Evolutionary conservation across 768 basidiomycete species (phyloP).

Genomic region (Leccinellum albellum): DNA sequence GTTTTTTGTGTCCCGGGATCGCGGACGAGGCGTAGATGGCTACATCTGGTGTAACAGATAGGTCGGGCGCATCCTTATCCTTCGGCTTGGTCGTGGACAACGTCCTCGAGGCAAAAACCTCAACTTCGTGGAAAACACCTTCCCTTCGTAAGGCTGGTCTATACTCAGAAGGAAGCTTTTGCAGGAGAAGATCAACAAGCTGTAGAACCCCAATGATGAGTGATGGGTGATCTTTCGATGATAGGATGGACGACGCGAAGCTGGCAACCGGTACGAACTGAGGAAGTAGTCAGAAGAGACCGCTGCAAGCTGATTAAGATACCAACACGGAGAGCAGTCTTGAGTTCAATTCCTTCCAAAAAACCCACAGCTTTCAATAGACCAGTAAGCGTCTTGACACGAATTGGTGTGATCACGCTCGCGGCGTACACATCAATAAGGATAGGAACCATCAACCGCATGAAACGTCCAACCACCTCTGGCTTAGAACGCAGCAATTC

Average conservation of each 20-base stretch:
- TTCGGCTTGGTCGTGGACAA: slow-evolving; percentile 55
- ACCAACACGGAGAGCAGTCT: slow-evolving; percentile 72
- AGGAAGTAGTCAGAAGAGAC: slow-evolving; percentile 8
- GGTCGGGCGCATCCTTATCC: slow-evolving; percentile 35
- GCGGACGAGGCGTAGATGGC: slow-evolving; percentile 40
- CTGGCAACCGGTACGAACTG: slow-evolving; percentile 93
- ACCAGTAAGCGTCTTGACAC: slow-evolving; percentile 85
- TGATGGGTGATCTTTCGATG: slow-evolving; percentile 84
- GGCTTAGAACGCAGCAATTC: slow-evolving; percentile 73
- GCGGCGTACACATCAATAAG: slow-evolving; percentile 99
- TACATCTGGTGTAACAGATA: slow-evolving; percentile 35
- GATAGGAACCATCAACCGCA: slow-evolving; percentile 87
- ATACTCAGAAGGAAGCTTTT: slow-evolving; percentile 81
- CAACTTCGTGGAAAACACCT: slow-evolving; percentile 95
- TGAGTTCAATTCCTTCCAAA: slow-evolving; percentile 71
- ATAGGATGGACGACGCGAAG: slow-evolving; percentile 91
- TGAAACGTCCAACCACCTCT: slow-evolving; percentile 77
- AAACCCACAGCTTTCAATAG: slow-evolving; percentile 91
- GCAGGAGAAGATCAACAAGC: slow-evolving; percentile 85
- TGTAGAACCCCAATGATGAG: slow-evolving; percentile 88
- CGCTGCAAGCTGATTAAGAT: neutral
- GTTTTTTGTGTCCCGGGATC: slow-evolving; percentile 64
- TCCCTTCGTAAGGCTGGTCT: slow-evolving; percentile 88
- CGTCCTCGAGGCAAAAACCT: slow-evolving; percentile 61
- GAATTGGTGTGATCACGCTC: slow-evolving; percentile 82